Evolutionary conservation across 1,284 basidiomycete species (phyloP).

Genomic region (Earliella scabrosa): DNA sequence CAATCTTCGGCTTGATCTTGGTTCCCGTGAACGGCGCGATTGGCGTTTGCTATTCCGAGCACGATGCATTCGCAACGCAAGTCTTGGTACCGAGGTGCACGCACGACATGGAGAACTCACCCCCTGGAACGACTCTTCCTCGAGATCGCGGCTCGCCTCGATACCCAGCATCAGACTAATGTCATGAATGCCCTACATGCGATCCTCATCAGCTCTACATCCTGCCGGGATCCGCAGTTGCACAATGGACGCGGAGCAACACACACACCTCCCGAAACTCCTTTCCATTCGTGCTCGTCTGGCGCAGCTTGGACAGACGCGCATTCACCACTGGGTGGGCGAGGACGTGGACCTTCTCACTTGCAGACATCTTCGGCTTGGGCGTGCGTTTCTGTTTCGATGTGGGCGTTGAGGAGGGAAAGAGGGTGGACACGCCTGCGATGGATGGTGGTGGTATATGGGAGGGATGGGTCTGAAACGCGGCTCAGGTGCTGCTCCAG

Average conservation of each 20-base stretch:
- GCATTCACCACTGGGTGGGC: slow-evolving; percentile 77
- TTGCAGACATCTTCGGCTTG: too few relatives aligned
- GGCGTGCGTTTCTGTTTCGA: too few relatives aligned
- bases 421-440: not conserved
- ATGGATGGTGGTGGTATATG: slow-evolving; percentile 6
- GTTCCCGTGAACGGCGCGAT: slow-evolving; percentile 70
- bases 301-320: slow-evolving; percentile 72
- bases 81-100: too few relatives aligned
- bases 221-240: slow-evolving; percentile 17
- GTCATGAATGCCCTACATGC: slow-evolving; percentile 61
- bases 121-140: slow-evolving; percentile 62
- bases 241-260: not conserved
- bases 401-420: too few relatives aligned
- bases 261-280: slow-evolving; percentile 75
- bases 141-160: slow-evolving; percentile 71
- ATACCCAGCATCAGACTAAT: slow-evolving; percentile 76
- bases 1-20: slow-evolving; percentile 74
- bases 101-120: slow-evolving; percentile 47
- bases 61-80: not conserved
- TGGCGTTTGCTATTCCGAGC: slow-evolving; percentile 58
- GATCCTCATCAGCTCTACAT: too few relatives aligned
- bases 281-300: slow-evolving; percentile 64
- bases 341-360: slow-evolving; percentile 55
- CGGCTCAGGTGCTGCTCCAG: slow-evolving; percentile 11
- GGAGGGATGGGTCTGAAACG: slow-evolving; percentile 15